Conservation (phyloP, 2,329 filamentous ascomycete species). For the Arthrobotrys sphaeroides region DNA sequence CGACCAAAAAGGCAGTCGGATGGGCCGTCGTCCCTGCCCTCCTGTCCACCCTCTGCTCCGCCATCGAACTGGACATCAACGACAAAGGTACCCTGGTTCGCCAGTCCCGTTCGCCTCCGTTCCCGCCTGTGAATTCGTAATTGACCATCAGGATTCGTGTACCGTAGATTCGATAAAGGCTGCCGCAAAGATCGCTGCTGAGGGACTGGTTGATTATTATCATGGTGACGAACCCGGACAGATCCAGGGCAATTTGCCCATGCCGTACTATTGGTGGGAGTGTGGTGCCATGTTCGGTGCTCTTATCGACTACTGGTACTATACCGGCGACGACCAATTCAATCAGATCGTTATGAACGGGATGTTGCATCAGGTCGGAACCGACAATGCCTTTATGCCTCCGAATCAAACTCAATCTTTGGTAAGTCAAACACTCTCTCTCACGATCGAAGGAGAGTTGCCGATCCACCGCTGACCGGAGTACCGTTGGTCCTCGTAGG, state of each 20-base stretch:
- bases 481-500: constrained; percentile 59
- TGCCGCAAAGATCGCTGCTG: constrained; percentile 60
- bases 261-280: constrained; percentile 81
- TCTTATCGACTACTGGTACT: constrained; percentile 75
- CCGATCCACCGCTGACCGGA: neutral
- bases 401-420: constrained; percentile 69
- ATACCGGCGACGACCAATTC: constrained; percentile 72
- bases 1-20: neutral
- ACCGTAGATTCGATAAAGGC: constrained; percentile 53
- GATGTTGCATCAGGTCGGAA: constrained; percentile 70
- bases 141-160: constrained; percentile 25
- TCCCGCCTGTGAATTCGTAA: constrained; percentile 40
- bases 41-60: constrained; percentile 30
- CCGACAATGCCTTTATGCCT: constrained; percentile 70
- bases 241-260: constrained; percentile 68
- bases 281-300: constrained; percentile 75
- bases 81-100: constrained; percentile 52
- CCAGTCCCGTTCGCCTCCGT: constrained; percentile 50
- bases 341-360: constrained; percentile 69
- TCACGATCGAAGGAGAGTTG: neutral
- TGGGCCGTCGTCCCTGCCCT: constrained; percentile 38
- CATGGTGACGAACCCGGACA: constrained; percentile 66
- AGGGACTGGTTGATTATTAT: constrained; percentile 67
- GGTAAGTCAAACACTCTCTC: constrained; percentile 40
- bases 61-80: constrained; percentile 37